phyloP scores from a whole-genome alignment of 805 yeast species.

The Metschnikowia koreensis region DNA sequence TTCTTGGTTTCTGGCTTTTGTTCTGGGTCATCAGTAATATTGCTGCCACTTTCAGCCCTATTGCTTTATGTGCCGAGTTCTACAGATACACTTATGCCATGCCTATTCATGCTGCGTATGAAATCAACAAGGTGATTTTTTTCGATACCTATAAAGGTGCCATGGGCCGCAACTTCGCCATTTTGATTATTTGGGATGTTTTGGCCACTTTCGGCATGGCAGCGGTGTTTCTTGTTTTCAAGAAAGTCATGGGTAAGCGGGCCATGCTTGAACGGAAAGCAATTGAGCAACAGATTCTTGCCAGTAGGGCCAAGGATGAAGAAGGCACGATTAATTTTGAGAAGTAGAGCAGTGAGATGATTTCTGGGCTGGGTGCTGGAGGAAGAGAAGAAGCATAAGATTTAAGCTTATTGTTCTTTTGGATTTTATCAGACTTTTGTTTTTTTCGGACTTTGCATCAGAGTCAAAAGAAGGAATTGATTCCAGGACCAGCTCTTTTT shows the following conservation, averaged over 20 bases:
- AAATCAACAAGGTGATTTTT: conserved; percentile 57
- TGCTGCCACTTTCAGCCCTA: conserved; percentile 65
- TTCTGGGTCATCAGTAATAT: conserved; percentile 69
- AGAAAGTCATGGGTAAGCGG: conserved; percentile 29
- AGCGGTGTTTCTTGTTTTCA: conserved; percentile 42
- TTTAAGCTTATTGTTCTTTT: no score
- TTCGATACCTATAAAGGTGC: conserved; percentile 55
- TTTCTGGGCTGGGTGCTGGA: no score
- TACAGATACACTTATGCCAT: conserved; percentile 64
- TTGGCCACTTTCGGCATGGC: conserved; percentile 46
- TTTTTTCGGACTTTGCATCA: no score
- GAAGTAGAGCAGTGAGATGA: neutral
- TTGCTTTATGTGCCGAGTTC: conserved; percentile 56
- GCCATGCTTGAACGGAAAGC: conserved; percentile 22
- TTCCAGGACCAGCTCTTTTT: no score
- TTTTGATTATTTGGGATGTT: conserved; percentile 60
- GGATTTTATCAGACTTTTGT: no score
- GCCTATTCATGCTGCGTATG: conserved; percentile 68
- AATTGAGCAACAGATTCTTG: conserved; percentile 13
- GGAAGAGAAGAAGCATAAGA: no score
- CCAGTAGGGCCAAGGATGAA: conserved; percentile 7
- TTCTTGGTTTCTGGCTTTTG: conserved; percentile 68
- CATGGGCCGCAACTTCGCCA: conserved; percentile 60
- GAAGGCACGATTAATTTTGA: conserved; percentile 11
- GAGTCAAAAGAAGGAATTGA: no score